Base-by-base conservation (phyloP, 257 asterid genomes). In the Gardenia jasminoides region DNA sequence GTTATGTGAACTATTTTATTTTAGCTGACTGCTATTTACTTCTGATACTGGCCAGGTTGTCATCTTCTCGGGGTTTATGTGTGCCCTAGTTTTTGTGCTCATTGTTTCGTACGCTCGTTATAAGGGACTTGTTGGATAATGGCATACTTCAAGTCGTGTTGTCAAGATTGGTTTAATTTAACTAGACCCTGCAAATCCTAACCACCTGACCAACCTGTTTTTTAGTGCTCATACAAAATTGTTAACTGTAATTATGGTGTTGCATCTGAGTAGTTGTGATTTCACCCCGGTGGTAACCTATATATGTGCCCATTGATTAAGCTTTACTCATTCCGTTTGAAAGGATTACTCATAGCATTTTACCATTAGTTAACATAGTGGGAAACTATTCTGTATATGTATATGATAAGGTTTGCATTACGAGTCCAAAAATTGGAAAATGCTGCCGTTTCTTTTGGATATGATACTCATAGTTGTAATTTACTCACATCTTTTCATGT, bases 91-190 rank as follows among this genome's bases (percentile, higher is more conserved):
- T 43, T 94, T 94, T 61, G 22, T 88, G 43, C 77, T 93, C 65
- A 87, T 90, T 56, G 74, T 90, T 33, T 80, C 88, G 31, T 93
- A 90, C 71, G 98, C 98, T 76, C 97, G 97, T 0, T 59, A 16
- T 72, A 93, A 93, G 67, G 96, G 98, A 67, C 97, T 94, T 3
- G 86, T 94, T 17, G 98, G 98, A 80, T 93, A 93, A 54, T 89
- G 86, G 89, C n/a, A 54, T 24, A 17, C 48, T 17, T 20, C 39
- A 36, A 50, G 28, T 50, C 36, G 43, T 50, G n/a, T 76, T 52
- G 26, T 19, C 19, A 16, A 16, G 50, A 52, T 73, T 13, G 33
- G 47, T 36, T 22, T 64, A 64, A 67, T 67, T 36, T 30, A 19
- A 67, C 22, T 5, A 36, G 24, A 73, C 19, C 1, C 39, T 17